Evolutionary conservation across 2,329 filamentous ascomycete species (phyloP).

Genomic region (Thyridium curvatum): DNA sequence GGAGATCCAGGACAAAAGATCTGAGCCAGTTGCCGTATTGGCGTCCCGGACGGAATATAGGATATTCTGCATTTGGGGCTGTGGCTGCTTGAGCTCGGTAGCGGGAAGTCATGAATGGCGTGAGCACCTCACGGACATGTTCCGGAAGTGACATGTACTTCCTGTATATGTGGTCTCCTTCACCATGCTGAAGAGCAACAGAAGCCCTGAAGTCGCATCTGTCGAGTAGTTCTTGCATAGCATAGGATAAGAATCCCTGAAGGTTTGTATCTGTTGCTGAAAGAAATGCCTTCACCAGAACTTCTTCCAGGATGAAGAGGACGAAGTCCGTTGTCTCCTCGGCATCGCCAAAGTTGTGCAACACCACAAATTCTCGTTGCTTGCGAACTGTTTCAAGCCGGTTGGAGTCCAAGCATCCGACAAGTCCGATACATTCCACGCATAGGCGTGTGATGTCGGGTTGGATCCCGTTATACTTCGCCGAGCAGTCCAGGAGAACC

Average conservation of each 20-base stretch:
- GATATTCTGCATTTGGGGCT: slow-evolving; percentile 58
- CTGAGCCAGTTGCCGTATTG: slow-evolving; percentile 79
- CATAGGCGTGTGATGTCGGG: slow-evolving; percentile 65
- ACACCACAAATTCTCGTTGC: slow-evolving; percentile 75
- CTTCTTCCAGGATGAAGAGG: slow-evolving; percentile 76
- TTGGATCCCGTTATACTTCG: slow-evolving; percentile 68
- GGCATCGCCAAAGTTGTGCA: slow-evolving; percentile 76
- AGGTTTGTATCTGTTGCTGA: slow-evolving; percentile 82
- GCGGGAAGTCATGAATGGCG: slow-evolving; percentile 78
- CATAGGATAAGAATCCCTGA: slow-evolving; percentile 88
- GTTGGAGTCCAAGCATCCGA: slow-evolving; percentile 90
- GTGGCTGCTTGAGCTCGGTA: slow-evolving; percentile 66
- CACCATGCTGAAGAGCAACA: slow-evolving; percentile 33
- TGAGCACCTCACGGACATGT: slow-evolving; percentile 71
- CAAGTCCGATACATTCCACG: slow-evolving; percentile 76
- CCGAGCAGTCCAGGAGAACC: slow-evolving; percentile 76
- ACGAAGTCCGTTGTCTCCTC: slow-evolving; percentile 82
- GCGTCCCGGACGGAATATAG: slow-evolving; percentile 64
- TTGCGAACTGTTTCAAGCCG: slow-evolving; percentile 74
- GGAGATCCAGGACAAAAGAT: slow-evolving; percentile 71
- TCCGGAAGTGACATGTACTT: slow-evolving; percentile 78
- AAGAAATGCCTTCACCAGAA: slow-evolving; percentile 85
- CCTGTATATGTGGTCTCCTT: slow-evolving; percentile 55
- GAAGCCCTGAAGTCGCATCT: slow-evolving; percentile 66
- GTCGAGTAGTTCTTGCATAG: slow-evolving; percentile 85